Base-by-base conservation (phyloP, 2,329 filamentous ascomycete species). In the Dendrostoma leiphaemia region DNA sequence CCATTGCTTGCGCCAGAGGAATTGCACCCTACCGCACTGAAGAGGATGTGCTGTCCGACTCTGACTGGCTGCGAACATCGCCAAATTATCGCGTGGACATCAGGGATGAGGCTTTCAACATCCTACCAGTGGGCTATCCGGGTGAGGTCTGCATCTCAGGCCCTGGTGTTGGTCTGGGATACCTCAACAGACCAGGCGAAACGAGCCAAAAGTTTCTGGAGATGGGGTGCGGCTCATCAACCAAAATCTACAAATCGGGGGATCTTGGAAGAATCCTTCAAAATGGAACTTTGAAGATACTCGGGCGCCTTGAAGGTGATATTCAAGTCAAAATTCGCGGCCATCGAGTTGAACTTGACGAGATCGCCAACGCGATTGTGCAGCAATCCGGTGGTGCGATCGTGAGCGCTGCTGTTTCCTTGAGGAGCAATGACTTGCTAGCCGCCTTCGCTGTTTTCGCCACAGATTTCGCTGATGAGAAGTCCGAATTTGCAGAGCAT, bases 311-410 rank as follows among this genome's bases (percentile, higher is more conserved):
- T 1, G 63, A 54, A 1, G 73, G 71, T 2, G 73, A 78, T 48
- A 73, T 69, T 0, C 69, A 76, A 41, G 62, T 79, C 55, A 80
- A 80, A 59, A 62, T 80, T 1, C 64, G 68, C 24, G 53, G 53
- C 4, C 19, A 51, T 15, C 46, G 53, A 7, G 51, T 55, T 10
- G 74, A 78, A 9, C 60, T 78, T 0, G 59, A 61, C 15, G 75
- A 77, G 2, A 43, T 55, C 37, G 53, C 51, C 41, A 32, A 12
- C 35, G 38, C 28, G 8, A 38, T 55, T 7, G 29, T 46, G 2
- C 13, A 35, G 38, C 41, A 19, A 10, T 19, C 29, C 10, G 29
- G 24, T 7, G 46, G 34, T 9, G 13, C 21, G 9, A 13, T 55
- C 8, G 19, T 12, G 17, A 35, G 41, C 7, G 53, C 34, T 6